These are phyloP conservation scores for Lenwebbia sp. DNA, from an alignment of 345 rosid species.

Conservation along the genomic window DNA sequence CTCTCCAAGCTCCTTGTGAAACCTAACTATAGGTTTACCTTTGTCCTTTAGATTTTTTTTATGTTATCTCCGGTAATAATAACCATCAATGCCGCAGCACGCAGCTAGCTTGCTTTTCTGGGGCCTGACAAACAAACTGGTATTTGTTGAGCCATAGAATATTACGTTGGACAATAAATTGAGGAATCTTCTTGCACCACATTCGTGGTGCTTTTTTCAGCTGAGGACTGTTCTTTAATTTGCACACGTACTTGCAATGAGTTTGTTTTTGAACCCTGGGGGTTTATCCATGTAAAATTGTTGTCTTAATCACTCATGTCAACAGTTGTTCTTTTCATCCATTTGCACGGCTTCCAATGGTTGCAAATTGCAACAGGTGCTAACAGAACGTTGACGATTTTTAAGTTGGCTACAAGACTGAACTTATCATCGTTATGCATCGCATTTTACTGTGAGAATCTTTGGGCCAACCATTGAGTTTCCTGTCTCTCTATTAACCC, in stretches of 20 bases:
- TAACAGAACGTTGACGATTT: neutral
- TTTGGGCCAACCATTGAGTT: neutral
- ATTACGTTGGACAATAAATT: neutral
- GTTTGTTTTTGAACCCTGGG: neutral
- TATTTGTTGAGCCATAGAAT: neutral
- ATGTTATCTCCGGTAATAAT: neutral
- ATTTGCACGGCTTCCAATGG: neutral
- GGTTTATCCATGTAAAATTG: neutral
- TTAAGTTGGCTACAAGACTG: neutral
- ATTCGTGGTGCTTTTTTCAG: neutral
- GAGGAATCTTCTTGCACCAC: neutral
- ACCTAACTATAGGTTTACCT: neutral
- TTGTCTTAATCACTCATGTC: neutral
- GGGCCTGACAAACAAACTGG: neutral
- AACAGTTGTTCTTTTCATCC: neutral
- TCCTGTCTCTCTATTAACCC: neutral
- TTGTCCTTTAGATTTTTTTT: neutral
- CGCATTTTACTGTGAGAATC: neutral
- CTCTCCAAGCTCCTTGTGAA: neutral
- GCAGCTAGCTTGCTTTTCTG: neutral
- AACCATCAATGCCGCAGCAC: neutral
- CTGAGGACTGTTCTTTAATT: neutral
- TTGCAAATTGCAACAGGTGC: neutral
- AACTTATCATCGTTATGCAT: neutral
- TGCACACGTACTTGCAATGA: neutral